These are phyloP conservation scores for Amyloporia xantha DNA, from an alignment of 768 basidiomycete species.

Conservation along the genomic window DNA sequence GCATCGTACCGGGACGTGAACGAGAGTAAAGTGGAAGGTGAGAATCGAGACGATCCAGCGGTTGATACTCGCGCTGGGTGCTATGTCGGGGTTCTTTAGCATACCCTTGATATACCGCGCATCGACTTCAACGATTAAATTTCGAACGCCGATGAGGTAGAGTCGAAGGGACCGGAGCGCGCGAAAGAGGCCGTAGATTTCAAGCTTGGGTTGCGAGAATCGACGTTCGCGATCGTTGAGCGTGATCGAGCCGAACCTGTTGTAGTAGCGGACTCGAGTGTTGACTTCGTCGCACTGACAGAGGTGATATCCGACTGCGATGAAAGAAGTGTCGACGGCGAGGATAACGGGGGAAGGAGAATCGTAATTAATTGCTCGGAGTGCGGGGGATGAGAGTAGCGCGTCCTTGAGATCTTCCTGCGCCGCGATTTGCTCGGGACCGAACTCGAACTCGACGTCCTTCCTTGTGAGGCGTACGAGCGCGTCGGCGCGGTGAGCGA, in stretches of 20 bases:
- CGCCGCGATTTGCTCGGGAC: slow-evolving; percentile 6
- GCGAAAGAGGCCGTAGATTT: slow-evolving; percentile 21
- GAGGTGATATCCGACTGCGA: slow-evolving; percentile 22
- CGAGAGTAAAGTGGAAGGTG: slow-evolving; percentile 30
- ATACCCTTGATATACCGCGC: slow-evolving; percentile 33
- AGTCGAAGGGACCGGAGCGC: slow-evolving; percentile 2
- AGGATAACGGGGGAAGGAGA: slow-evolving; percentile 10
- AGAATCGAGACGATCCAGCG: slow-evolving; percentile 37
- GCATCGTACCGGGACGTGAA: slow-evolving; percentile 26
- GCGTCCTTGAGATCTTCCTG: slow-evolving; percentile 13
- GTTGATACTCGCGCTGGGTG: slow-evolving; percentile 34
- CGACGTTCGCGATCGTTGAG: slow-evolving; percentile 24
- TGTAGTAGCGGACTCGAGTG: slow-evolving; percentile 16
- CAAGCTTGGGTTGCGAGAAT: slow-evolving; percentile 22
- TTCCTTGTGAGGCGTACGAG: slow-evolving; percentile 17
- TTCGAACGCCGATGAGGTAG: slow-evolving; percentile 13
- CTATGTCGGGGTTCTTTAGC: slow-evolving; percentile 33
- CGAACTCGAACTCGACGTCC: slow-evolving; percentile 15
- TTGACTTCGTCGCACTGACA: slow-evolving; percentile 18
- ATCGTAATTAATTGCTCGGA: slow-evolving; percentile 15
- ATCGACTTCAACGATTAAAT: slow-evolving; percentile 33
- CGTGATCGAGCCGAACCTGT: slow-evolving; percentile 32
- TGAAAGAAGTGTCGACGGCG: slow-evolving; percentile 15
- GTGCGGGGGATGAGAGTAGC: slow-evolving; percentile 1
- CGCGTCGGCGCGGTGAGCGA: slow-evolving; percentile 10